Evolutionary conservation across 2,329 filamentous ascomycete genomes (phyloP).

Genomic region (Phoma sp.): DNA sequence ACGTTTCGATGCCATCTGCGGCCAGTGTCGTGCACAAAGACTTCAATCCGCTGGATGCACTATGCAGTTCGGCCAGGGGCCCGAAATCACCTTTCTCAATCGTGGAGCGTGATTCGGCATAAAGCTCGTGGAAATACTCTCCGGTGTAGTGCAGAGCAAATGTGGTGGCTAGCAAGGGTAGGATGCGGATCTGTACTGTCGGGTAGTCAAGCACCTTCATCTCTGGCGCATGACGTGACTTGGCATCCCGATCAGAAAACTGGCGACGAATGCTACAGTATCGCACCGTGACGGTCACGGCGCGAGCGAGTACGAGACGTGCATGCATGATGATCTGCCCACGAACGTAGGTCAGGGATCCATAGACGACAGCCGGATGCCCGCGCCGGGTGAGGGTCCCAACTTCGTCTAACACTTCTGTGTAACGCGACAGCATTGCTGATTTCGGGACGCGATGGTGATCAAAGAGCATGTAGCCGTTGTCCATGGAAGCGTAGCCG

Average conservation of each 20-base stretch:
- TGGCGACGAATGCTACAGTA: slow-evolving; percentile 59
- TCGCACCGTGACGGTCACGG: slow-evolving; percentile 60
- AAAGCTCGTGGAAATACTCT: slow-evolving; percentile 59
- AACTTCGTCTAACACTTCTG: slow-evolving; percentile 54
- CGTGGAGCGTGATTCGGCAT: slow-evolving; percentile 52
- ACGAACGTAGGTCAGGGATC: slow-evolving; percentile 57
- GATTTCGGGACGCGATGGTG: slow-evolving; percentile 55
- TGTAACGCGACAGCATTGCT: slow-evolving; percentile 59
- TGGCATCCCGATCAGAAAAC: slow-evolving; percentile 58
- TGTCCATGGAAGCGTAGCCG: slow-evolving; percentile 61
- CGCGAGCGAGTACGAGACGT: slow-evolving; percentile 58
- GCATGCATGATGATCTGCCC: slow-evolving; percentile 58
- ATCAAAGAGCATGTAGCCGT: slow-evolving; percentile 62
- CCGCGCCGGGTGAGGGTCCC: slow-evolving; percentile 55
- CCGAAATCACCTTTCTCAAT: slow-evolving; percentile 60
- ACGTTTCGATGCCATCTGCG: slow-evolving; percentile 62
- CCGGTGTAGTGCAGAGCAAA: slow-evolving; percentile 58
- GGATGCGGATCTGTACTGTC: slow-evolving; percentile 60
- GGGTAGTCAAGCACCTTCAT: slow-evolving; percentile 60
- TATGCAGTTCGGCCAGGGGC: slow-evolving; percentile 59
- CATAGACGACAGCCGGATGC: slow-evolving; percentile 59
- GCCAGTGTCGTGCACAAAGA: slow-evolving; percentile 60
- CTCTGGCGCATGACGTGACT: slow-evolving; percentile 44
- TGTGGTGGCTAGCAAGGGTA: slow-evolving; percentile 60
- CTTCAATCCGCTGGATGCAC: slow-evolving; percentile 61